Conservation (phyloP, 208 protist species). For the Trypanosoma caninum region DNA sequence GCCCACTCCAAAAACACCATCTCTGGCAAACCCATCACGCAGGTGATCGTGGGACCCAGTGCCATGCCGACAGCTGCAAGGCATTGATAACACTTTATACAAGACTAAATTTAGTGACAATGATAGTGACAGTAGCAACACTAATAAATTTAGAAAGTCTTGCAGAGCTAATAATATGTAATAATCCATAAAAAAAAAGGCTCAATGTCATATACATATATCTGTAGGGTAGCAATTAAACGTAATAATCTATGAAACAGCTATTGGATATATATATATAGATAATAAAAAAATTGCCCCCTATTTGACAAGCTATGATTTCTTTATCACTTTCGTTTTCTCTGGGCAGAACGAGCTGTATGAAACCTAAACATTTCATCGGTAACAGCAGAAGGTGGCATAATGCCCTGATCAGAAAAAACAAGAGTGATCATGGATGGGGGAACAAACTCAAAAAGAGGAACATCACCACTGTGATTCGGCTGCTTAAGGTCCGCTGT, state of each 20-base stretch:
- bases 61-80: conserved; percentile 79
- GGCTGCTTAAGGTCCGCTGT: conserved; percentile 91
- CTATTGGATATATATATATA: too few species aligned
- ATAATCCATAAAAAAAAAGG: too few species aligned
- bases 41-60: conserved; percentile 78
- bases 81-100: conserved; percentile 31
- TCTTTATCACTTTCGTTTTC: conserved; percentile 61
- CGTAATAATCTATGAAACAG: too few species aligned
- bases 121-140: neutral
- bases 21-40: conserved; percentile 52
- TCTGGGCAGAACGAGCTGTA: conserved; percentile 62
- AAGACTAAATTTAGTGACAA: neutral
- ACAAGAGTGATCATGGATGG: conserved; percentile 91
- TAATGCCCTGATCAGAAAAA: conserved; percentile 98
- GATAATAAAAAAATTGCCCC: too few species aligned
- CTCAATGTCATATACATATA: too few species aligned
- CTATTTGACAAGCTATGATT: too few species aligned
- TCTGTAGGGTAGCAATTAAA: too few species aligned
- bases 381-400: conserved; percentile 97
- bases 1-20: conserved; percentile 67
- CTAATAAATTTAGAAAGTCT: too few species aligned
- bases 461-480: conserved; percentile 49
- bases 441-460: conserved; percentile 86
- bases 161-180: too few species aligned
- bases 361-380: conserved; percentile 97